Percentiles rank a stretch among this genome's conserved stretches.
These are phyloP conservation scores for Salicornia ramosissima DNA, from an alignment of 148 eudicot species.

Conservation along the genomic window DNA sequence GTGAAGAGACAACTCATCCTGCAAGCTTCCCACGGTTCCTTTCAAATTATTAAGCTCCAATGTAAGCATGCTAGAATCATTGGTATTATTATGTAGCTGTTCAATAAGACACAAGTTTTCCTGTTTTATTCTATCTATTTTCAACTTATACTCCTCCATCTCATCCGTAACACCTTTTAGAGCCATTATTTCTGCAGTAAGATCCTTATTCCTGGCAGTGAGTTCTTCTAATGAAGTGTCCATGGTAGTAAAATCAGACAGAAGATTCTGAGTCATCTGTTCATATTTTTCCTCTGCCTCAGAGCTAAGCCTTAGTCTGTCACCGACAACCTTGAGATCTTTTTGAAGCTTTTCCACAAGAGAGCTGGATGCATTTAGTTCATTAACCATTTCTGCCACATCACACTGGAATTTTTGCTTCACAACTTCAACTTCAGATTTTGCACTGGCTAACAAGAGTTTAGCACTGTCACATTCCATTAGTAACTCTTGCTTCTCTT, in stretches of 20 bases:
- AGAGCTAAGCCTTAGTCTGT: constrained; percentile 42
- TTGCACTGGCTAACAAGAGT: constrained; percentile 33
- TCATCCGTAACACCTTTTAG: constrained; percentile 50
- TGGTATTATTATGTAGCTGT: constrained; percentile 40
- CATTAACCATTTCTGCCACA: constrained; percentile 36
- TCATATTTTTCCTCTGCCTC: constrained; percentile 52
- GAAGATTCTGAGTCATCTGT: constrained; percentile 42
- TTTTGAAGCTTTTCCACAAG: constrained; percentile 54
- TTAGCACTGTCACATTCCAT: constrained; percentile 47
- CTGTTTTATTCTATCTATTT: constrained; percentile 40
- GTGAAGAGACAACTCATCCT: constrained; percentile 48
- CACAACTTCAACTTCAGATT: constrained; percentile 38
- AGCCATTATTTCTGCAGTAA: constrained; percentile 44
- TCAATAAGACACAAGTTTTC: constrained; percentile 46
- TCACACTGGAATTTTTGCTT: constrained; percentile 55
- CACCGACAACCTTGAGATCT: constrained; percentile 48
- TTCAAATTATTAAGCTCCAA: constrained; percentile 51
- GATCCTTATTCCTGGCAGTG: constrained; percentile 40
- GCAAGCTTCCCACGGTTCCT: constrained; percentile 43
- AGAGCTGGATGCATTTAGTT: constrained; percentile 41
- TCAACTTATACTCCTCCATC: constrained; percentile 38
- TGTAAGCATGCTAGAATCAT: constrained; percentile 44
- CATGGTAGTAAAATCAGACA: constrained; percentile 48
- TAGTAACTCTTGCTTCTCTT: constrained; percentile 51
- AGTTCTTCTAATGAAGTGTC: constrained; percentile 57